Evolutionary conservation across 257 asterid genomes (phyloP), one percentile per base, ranked within the genome.

Genomic region (Anisodus tanguticus): DNA sequence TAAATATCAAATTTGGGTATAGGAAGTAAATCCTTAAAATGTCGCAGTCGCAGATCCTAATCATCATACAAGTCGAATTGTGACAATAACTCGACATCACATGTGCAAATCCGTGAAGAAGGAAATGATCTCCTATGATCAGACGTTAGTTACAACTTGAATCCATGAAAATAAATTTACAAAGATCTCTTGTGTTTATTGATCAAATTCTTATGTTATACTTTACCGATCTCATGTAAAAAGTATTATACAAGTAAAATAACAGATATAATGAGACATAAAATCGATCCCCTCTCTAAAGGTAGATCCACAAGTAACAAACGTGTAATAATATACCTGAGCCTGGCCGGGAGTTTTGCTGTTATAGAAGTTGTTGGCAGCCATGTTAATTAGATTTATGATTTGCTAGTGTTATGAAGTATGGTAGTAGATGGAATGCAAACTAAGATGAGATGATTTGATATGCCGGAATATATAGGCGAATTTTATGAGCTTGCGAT

Each of bases 351-450:
- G 74, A 67, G 31, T 16, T 35, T 35, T 67, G 17, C 49, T 67
- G 11, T n/a, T 67, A 67, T 67, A 67, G 1, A 67, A 67, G 5
- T 35, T 45, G 37, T 67, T 67, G 19, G 19, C 13, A 35, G 74
- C 74, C 74, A 67, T 67, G 19, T 67, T 67, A 67, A 35, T 67
- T 67, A 67, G 4, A 31, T 67, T 67, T 67, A 19, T 13, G 47
- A 35, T 67, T 67, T 31, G 47, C 9, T 67, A 31, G 72, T 66
- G 74, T 35, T 2, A 67, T 66, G 19, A 12, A 31, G 45, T 31
- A 64, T 26, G 45, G 17, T 26, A 64, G 5, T 35, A 66, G 41
- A 58, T 16, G 16, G 70, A 22, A 63, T 63, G 70, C 8, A 22
- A 22, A 63, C 9, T 63, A 9, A 26, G 74, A 67, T 67, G 47